A percentile compares a stretch with the other conserved stretches of the same genome.
Evolutionary conservation across 2,329 filamentous ascomycete species (phyloP).

Genomic region (Aspergillus jensenii): DNA sequence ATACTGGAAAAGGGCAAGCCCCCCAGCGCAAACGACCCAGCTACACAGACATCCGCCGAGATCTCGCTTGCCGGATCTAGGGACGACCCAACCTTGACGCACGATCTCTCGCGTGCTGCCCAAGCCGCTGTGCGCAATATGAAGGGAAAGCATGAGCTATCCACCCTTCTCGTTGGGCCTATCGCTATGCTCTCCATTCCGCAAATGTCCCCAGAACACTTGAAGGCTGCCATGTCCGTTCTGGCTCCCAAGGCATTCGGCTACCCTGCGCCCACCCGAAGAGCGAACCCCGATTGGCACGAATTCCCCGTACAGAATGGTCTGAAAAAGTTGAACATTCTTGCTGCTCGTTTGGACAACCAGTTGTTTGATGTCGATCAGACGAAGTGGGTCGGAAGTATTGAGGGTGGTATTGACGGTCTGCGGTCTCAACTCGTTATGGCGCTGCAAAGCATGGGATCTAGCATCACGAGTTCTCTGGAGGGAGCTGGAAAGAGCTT

Average conservation of each 20-base stretch:
- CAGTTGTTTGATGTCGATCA: slow-evolving; percentile 77
- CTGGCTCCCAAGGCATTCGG: slow-evolving; percentile 69
- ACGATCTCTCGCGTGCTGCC: slow-evolving; percentile 60
- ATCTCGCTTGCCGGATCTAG: slow-evolving; percentile 28
- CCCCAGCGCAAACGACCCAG: slow-evolving; percentile 10
- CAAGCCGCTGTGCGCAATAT: slow-evolving; percentile 51
- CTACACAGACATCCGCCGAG: slow-evolving; percentile 34
- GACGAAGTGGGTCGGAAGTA: slow-evolving; percentile 69
- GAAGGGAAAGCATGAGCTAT: slow-evolving; percentile 61
- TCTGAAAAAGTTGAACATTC: slow-evolving; percentile 79
- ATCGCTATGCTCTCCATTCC: slow-evolving; percentile 79
- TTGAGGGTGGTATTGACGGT: slow-evolving; percentile 77
- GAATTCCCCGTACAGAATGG: slow-evolving; percentile 77
- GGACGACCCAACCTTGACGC: slow-evolving; percentile 48
- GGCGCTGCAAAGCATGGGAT: slow-evolving; percentile 77
- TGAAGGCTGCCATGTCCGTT: slow-evolving; percentile 77
- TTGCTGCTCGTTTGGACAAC: slow-evolving; percentile 85
- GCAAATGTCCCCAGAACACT: slow-evolving; percentile 75
- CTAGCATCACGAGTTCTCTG: slow-evolving; percentile 73
- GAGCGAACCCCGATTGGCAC: slow-evolving; percentile 75
- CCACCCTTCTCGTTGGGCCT: slow-evolving; percentile 77
- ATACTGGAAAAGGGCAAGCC: slow-evolving; percentile 7
- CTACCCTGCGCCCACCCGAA: slow-evolving; percentile 77
- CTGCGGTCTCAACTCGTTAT: slow-evolving; percentile 77
- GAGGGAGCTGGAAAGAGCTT: slow-evolving; percentile 78